Evolutionary conservation across 371 early-diverging fungal species (phyloP).

Genomic region (Mucor velutinosus): DNA sequence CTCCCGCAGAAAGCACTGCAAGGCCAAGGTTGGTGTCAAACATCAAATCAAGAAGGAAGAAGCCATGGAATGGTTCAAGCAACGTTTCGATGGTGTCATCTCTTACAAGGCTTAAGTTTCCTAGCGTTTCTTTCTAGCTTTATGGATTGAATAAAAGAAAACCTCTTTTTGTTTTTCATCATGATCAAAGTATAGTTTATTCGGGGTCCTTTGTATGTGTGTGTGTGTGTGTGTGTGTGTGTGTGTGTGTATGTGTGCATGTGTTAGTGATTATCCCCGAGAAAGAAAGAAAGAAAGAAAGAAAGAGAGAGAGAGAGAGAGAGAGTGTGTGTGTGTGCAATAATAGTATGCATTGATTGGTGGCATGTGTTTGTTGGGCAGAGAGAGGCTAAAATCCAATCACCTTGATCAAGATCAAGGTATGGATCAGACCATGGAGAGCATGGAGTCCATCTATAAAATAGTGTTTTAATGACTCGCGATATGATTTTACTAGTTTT

Average conservation of each 20-base stretch:
- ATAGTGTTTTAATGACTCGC: no score
- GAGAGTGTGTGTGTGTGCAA: background rate
- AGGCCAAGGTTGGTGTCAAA: constrained; percentile 85
- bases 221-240: no score
- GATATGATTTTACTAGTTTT: background rate
- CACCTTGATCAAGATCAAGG: background rate
- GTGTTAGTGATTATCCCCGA: no score
- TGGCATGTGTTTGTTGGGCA: background rate
- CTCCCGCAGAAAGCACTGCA: constrained; percentile 93
- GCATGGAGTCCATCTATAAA: background rate
- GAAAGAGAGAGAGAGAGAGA: no score
- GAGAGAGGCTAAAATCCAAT: background rate
- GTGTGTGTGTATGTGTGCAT: no score
- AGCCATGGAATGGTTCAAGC: constrained; percentile 87
- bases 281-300: no score
- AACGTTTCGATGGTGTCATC: constrained; percentile 89
- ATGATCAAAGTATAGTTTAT: no score
- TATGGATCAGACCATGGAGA: background rate
- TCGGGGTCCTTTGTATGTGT: no score
- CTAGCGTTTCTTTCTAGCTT: no score
- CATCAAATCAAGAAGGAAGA: constrained; percentile 95
- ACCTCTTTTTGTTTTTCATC: no score
- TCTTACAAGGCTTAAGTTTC: constrained; percentile 70
- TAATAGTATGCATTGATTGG: background rate
- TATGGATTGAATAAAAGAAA: no score